Evolutionary conservation across 192 early-diverging fungal species (phyloP).

Genomic region (Dissophora globulifera): DNA sequence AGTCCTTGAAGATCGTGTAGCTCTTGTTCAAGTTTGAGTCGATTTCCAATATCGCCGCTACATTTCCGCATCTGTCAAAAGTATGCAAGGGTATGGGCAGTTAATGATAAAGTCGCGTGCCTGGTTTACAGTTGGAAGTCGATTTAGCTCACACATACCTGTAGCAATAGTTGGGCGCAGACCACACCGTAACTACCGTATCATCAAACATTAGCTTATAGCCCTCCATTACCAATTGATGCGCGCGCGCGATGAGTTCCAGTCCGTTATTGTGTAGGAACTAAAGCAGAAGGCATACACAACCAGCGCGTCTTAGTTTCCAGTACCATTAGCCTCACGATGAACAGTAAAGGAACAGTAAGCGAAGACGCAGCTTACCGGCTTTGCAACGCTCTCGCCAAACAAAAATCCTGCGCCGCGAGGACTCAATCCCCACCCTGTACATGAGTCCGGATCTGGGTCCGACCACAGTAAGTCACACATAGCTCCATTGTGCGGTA

Average conservation of each 20-base stretch:
- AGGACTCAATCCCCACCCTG: conserved; percentile 94
- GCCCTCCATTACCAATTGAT: conserved; percentile 98
- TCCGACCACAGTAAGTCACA: conserved; percentile 99
- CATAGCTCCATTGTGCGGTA: conserved; percentile 98
- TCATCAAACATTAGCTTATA: conserved; percentile 98
- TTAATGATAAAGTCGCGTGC: no score
- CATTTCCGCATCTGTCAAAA: conserved; percentile 86
- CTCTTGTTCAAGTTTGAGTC: conserved; percentile 88
- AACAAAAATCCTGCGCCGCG: conserved; percentile 99
- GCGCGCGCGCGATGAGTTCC: conserved; percentile 92
- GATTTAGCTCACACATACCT: conserved; percentile 53
- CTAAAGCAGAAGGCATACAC: conserved; percentile 28
- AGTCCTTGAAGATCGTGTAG: conserved; percentile 84
- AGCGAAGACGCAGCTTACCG: conserved; percentile 52
- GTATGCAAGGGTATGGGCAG: no score
- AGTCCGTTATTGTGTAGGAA: conserved; percentile 88
- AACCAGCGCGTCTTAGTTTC: no score
- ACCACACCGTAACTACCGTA: conserved; percentile 97
- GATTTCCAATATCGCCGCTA: conserved; percentile 95
- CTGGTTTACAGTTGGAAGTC: no score
- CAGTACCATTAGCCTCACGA: not conserved
- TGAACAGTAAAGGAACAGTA: not conserved
- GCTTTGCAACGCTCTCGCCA: conserved; percentile 89
- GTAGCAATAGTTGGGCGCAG: conserved; percentile 99
- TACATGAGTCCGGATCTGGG: conserved; percentile 74